Conservation (phyloP, 805 yeast genomes). For the Kodamaea lidongshanica region DNA sequence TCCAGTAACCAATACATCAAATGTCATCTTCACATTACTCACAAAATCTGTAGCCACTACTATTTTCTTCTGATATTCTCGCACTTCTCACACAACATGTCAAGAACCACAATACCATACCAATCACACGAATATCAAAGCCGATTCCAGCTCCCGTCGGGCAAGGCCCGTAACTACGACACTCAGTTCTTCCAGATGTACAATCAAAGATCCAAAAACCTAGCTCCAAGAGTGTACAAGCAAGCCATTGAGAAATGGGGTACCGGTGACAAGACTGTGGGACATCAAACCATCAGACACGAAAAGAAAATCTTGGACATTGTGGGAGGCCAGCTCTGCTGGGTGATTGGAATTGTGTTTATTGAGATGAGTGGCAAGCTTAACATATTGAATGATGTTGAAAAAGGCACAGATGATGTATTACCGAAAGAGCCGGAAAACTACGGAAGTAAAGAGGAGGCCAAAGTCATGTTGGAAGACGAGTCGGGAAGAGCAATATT, state of each 20-base stretch:
- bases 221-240: constrained; percentile 28
- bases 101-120: background rate
- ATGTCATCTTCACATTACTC: background rate
- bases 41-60: background rate
- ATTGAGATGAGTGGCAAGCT: constrained; percentile 82
- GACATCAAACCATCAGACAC: constrained; percentile 27
- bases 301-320: constrained; percentile 53
- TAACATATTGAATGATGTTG: constrained; percentile 76
- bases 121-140: constrained; percentile 10
- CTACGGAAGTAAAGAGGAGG: constrained; percentile 39
- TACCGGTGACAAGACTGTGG: constrained; percentile 29
- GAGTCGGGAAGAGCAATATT: constrained; percentile 83
- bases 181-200: constrained; percentile 41
- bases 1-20: no score
- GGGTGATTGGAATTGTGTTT: constrained; percentile 84
- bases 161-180: constrained; percentile 26
- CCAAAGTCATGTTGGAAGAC: constrained; percentile 71
- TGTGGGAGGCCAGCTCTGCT: constrained; percentile 53
- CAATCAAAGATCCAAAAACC: constrained; percentile 30
- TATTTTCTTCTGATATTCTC: background rate
- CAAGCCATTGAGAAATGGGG: constrained; percentile 49
- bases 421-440: constrained; percentile 35
- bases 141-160: constrained; percentile 16
- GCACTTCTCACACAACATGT: background rate
- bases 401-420: constrained; percentile 48